Evolutionary conservation across 179 eudicot species (phyloP), one percentile per base, ranked within the genome.

Genomic region (Patellifolia procumbens): DNA sequence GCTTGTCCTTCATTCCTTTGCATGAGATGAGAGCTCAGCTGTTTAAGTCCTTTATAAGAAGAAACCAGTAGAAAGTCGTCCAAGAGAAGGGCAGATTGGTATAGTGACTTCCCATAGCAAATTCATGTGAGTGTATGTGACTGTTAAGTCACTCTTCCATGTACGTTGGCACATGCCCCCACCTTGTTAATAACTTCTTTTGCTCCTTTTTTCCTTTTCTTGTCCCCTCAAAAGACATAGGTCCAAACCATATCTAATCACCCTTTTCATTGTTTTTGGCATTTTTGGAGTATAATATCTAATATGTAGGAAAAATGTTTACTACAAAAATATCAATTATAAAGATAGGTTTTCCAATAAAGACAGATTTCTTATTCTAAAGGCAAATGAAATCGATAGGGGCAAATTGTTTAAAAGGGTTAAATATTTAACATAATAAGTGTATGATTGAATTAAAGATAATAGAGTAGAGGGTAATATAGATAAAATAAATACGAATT

Each of bases 81-180:
- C 2, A 26, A 20, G 26, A 7, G 28, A 53, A 10, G 10, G 15
- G 8, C 22, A 46, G 51, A 46, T n/a, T n/a, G 2, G 11, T 39
- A 39, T 5, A 39, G 43, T 53, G 59, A n/a, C 28, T 28, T 53
- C 59, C 26, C 29, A 53, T 39, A n/a, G 17, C n/a, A n/a, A n/a
- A n/a, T n/a, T n/a, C 53, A 49, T 1, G 4, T 16, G 19, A 51
- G 55, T 20, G 22, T 51, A 55, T 55, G 60, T 55, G 26, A 55
- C 12, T 55, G 60, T 55, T 55, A 55, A 55, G 60, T 22, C 60
- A n/a, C 60, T 55, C 60, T 55, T 55, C 22, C 60, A 55, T 55
- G 12, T 55, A 55, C 26, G 28, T 55, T 55, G 60, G 29, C 29
- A 55, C 9, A n/a, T n/a, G 60, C 28, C 60, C 60, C 60, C 22